phyloP scores from a whole-genome alignment of 2,329 filamentous ascomycete genomes.

The Phialophora chinensis region DNA sequence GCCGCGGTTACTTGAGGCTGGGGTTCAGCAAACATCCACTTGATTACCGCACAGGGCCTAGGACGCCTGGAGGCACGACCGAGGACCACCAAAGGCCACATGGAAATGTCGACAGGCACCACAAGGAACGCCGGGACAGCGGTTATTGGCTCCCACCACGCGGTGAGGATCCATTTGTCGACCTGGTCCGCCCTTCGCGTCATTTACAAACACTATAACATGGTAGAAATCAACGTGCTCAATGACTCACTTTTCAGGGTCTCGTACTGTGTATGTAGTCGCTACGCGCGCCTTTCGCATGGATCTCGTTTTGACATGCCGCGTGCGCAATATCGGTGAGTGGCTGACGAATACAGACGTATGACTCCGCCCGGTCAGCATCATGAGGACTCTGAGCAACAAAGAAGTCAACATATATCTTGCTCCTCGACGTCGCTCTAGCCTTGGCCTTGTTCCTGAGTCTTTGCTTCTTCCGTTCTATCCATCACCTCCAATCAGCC shows the following conservation, averaged over 20 bases:
- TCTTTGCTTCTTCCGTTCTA: constrained; percentile 6
- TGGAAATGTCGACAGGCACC: constrained; percentile 6
- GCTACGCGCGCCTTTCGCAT: constrained; percentile 14
- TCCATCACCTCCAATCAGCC: constrained; percentile 21
- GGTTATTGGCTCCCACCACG: constrained; percentile 9
- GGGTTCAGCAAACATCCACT: constrained; percentile 7
- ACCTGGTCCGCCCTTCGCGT: constrained; percentile 15
- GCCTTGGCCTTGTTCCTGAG: constrained; percentile 12
- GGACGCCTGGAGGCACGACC: constrained; percentile 1
- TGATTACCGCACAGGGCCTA: constrained; percentile 10
- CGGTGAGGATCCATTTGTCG: constrained; percentile 1
- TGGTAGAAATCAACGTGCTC: not conserved
- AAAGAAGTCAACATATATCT: not conserved
- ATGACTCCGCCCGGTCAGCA: not conserved
- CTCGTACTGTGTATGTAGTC: not conserved
- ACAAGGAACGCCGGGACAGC: not conserved
- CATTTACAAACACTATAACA: constrained; percentile 10
- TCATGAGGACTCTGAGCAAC: not conserved
- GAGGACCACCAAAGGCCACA: constrained; percentile 9
- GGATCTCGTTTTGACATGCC: not conserved
- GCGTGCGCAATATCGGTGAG: constrained; percentile 5
- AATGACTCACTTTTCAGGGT: constrained; percentile 14
- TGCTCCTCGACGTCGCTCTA: not conserved
- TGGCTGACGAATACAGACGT: constrained; percentile 13
- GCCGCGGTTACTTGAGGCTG: not conserved